A percentile compares a stretch with the other conserved stretches of the same genome.
Conservation (phyloP, 805 yeast genomes). For the Pachysolen tannophilus region DNA sequence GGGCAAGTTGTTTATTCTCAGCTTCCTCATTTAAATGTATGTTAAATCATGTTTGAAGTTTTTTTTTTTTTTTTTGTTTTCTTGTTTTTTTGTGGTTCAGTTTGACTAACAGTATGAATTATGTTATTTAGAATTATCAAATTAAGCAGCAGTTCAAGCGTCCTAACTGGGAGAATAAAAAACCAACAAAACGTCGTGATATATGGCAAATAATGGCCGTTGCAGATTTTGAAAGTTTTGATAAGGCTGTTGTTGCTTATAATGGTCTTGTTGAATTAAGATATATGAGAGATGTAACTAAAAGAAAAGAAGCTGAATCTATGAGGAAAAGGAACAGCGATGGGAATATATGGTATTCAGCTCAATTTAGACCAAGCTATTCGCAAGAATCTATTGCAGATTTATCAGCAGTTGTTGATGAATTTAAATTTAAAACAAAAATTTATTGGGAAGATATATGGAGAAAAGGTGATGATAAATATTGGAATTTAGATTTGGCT, state of each 20-base stretch:
- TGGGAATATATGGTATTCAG: conserved; percentile 80
- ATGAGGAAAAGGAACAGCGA: conserved; percentile 66
- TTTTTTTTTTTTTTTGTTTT: no score
- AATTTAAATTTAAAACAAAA: conserved; percentile 39
- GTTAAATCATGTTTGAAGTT: no score
- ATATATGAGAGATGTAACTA: conserved; percentile 59
- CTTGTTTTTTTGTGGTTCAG: no score
- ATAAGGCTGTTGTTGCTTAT: conserved; percentile 64
- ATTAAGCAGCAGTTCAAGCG: conserved; percentile 64
- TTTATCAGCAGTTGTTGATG: conserved; percentile 60
- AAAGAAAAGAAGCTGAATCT: conserved; percentile 49
- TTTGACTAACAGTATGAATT: no score
- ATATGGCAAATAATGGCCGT: conserved; percentile 90
- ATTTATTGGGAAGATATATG: conserved; percentile 81
- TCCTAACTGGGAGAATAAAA: conserved; percentile 86
- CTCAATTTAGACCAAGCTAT: conserved; percentile 84
- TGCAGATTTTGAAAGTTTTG: conserved; percentile 53
- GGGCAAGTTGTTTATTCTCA: conserved; percentile 91
- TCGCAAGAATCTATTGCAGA: conserved; percentile 91
- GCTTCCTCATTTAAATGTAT: conserved; percentile 51
- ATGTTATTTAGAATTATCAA: conserved; percentile 27
- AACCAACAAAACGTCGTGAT: conserved; percentile 75
- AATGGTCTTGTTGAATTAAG: conserved; percentile 69
- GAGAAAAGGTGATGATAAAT: conserved; percentile 73
- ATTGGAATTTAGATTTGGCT: conserved; percentile 59